Evolutionary conservation across 164 flowering plant species (phyloP).

Genomic region (Euptelea pleiosperma): DNA sequence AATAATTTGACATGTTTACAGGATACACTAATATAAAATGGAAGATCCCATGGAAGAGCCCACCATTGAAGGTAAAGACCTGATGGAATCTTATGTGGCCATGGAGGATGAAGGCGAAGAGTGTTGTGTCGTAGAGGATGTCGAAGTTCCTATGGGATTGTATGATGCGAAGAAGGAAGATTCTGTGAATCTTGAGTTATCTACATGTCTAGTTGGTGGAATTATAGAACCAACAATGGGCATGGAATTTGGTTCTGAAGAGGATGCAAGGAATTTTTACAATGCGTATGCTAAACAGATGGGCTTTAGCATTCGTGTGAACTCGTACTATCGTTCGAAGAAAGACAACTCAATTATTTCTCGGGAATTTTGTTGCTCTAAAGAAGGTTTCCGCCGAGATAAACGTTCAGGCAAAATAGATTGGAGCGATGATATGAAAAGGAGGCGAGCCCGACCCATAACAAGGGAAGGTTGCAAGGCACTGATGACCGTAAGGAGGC

Average conservation of each 20-base stretch:
- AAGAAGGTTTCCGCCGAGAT: constrained; percentile 36
- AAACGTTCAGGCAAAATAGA: constrained; percentile 22
- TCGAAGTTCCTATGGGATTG: constrained; percentile 27
- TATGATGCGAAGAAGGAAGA: constrained; percentile 24
- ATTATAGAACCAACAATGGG: constrained; percentile 38
- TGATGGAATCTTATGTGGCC: constrained; percentile 24
- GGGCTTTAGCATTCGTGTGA: constrained; percentile 48
- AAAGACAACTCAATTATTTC: constrained; percentile 37
- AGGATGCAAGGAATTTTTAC: constrained; percentile 45
- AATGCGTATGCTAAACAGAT: constrained; percentile 48
- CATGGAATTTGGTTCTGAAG: constrained; percentile 51
- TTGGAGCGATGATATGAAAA: constrained; percentile 24
- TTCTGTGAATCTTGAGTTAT: constrained; percentile 13
- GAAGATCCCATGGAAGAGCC: constrained; percentile 35
- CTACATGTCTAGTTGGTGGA: constrained; percentile 24
- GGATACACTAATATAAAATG: constrained; percentile 5
- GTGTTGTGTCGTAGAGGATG: constrained; percentile 37
- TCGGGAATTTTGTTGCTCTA: constrained; percentile 36
- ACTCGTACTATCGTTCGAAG: constrained; percentile 34
- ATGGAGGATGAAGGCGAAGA: constrained; percentile 31
- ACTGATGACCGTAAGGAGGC: constrained; percentile 32
- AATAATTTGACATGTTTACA: neutral
- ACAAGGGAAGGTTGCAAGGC: constrained; percentile 42
- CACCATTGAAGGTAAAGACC: constrained; percentile 20
- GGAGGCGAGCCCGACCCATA: constrained; percentile 30